Percentiles rank a stretch among this genome's conserved stretches.
Evolutionary conservation across 305 asterid species (phyloP).

Genomic region (Fraxinus sp.): DNA sequence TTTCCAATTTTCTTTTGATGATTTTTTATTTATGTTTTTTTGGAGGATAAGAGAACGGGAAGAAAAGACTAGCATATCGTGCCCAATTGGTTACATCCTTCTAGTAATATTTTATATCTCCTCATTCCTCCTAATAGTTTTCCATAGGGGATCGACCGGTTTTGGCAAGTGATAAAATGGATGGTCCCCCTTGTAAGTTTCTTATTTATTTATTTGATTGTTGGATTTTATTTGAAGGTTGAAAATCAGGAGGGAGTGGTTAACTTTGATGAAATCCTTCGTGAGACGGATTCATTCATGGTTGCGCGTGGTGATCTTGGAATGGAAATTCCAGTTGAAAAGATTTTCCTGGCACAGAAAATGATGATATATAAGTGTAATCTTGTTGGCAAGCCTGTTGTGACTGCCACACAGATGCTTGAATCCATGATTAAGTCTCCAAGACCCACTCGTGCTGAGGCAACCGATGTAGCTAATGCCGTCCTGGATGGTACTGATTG

Average conservation of each 20-base stretch:
- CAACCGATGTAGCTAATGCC: conserved; percentile 67
- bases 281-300: conserved; percentile 63
- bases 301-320: conserved; percentile 74
- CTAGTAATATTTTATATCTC: background rate
- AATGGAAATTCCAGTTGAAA: conserved; percentile 67
- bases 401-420: conserved; percentile 68
- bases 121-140: background rate
- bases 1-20: background rate
- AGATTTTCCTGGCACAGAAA: conserved; percentile 64
- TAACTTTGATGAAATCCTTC: conserved; percentile 65
- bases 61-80: background rate
- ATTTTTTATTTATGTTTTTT: background rate
- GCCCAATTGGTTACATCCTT: background rate
- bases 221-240: conserved; percentile 35
- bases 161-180: background rate
- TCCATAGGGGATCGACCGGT: background rate
- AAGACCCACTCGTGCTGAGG: conserved; percentile 71
- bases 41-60: background rate
- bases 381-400: conserved; percentile 63
- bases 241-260: conserved; percentile 69
- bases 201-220: background rate
- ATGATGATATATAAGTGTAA: conserved; percentile 73
- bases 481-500: conserved; percentile 63
- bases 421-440: conserved; percentile 77
- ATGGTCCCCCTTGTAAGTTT: background rate